Evolutionary conservation across 441 rosid species (phyloP), one percentile per base, ranked within the genome.

Genomic region (Croton setiger): DNA sequence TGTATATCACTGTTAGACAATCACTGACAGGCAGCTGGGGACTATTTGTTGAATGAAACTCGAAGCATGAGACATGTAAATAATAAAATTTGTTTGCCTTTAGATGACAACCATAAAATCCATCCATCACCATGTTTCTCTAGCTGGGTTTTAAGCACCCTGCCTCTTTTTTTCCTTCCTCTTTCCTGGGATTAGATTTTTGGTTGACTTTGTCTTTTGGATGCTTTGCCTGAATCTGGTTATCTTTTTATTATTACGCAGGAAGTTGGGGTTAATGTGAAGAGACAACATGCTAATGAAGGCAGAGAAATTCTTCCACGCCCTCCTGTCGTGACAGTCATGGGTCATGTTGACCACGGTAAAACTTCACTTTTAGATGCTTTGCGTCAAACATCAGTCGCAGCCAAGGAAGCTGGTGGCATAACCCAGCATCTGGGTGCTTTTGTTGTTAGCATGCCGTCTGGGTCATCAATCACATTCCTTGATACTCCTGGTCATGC

Each of bases 281-380:
- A 87, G 81, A 87, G 97, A 84, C 81, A 80, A 69, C 96, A 87
- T 72, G 77, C 96, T 20, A 64, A 57, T 57, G 96, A 84, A 85
- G 99, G 96, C 73, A 66, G 81, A 20, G 80, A 87, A 51, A 71
- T 87, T 75, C 77, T 79, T 56, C 87, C 88, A 59, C 82, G 94
- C 66, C 86, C 94, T 54, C 88, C 97, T 2, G 89, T 92, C 61
- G 87, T 89, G 66, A 89, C 94, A 0, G 92, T 92, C 67, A 89
- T 92, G 97, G 96, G 97, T 48, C 99, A 88, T 76, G 98, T 95
- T 72, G 97, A 92, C 80, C 99, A 95, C 65, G 98, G 96, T 15
- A 95, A 92, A 84, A 95, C 99, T 69, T 92, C 96, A 64, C 87
- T 92, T 75, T 76, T 92, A 23, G 98, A 95, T 81, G 90, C 99